Evolutionary conservation across 164 flowering plant genomes (phyloP).

Genomic region (Tetracentron sinense): DNA sequence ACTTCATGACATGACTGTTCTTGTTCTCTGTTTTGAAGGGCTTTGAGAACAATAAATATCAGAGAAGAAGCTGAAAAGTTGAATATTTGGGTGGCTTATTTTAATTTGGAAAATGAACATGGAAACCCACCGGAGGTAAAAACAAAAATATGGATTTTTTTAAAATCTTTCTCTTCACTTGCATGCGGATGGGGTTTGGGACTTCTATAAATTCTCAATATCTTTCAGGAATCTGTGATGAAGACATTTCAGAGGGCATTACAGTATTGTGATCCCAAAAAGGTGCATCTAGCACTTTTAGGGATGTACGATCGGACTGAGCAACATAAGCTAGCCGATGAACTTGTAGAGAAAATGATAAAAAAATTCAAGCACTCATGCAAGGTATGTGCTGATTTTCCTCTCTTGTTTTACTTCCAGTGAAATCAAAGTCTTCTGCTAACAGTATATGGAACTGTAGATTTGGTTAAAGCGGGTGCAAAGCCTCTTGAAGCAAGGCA

Average conservation of each 20-base stretch:
- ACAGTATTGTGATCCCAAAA: slow-evolving; percentile 81
- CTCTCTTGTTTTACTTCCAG: neutral
- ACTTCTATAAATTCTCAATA: neutral
- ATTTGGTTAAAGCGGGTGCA: slow-evolving; percentile 72
- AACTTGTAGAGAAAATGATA: slow-evolving; percentile 72
- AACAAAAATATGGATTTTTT: neutral
- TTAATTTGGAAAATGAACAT: slow-evolving; percentile 79
- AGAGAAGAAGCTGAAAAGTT: slow-evolving; percentile 85
- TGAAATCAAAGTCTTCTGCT: neutral
- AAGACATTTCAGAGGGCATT: slow-evolving; percentile 76
- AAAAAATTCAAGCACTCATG: slow-evolving; percentile 76
- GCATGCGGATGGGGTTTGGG: neutral
- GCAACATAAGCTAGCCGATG: slow-evolving; percentile 60
- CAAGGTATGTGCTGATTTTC: slow-evolving; percentile 45
- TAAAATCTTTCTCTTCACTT: neutral
- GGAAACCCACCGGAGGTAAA: slow-evolving; percentile 85
- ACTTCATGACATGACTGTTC: neutral
- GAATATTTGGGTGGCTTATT: slow-evolving; percentile 86
- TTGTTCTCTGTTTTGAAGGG: slow-evolving; percentile 41
- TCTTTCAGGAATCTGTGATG: slow-evolving; percentile 69
- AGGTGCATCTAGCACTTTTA: slow-evolving; percentile 64
- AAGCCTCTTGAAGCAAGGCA: slow-evolving; percentile 43
- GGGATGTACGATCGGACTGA: slow-evolving; percentile 71
- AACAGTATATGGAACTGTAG: slow-evolving; percentile 28
- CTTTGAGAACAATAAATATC: slow-evolving; percentile 76